phyloP scores from a whole-genome alignment of 495 filamentous ascomycete genomes.

The Platismatia glauca region DNA sequence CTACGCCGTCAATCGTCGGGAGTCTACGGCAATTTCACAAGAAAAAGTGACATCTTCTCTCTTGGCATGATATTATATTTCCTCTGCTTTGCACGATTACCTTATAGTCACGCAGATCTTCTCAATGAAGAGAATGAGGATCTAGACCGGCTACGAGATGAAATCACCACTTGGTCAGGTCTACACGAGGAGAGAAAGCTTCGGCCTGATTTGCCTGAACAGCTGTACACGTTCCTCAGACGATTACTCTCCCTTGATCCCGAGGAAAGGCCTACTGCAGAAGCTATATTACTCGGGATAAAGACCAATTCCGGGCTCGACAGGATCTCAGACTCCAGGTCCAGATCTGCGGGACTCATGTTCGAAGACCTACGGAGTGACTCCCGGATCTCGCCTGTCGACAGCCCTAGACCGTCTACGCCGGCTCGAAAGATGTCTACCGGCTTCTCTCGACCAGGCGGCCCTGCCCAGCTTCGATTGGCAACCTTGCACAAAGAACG shows the following conservation, averaged over 20 bases:
- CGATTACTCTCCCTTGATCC: conserved; percentile 73
- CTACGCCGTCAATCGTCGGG: conserved; percentile 58
- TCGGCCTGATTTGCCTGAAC: conserved; percentile 74
- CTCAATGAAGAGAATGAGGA: conserved; percentile 90
- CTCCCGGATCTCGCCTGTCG: conserved; percentile 48
- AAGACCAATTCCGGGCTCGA: conserved; percentile 58
- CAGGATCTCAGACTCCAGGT: conserved; percentile 41
- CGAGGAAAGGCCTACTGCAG: conserved; percentile 67
- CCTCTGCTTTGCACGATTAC: conserved; percentile 85
- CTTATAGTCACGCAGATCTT: conserved; percentile 73
- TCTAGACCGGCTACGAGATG: conserved; percentile 74
- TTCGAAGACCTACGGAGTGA: conserved; percentile 50
- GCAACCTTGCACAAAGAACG: conserved; percentile 14
- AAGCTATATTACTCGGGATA: conserved; percentile 76
- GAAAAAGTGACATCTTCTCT: conserved; percentile 94
- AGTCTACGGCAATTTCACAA: conserved; percentile 79
- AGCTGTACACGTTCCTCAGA: conserved; percentile 76
- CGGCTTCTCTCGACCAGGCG: conserved; percentile 24
- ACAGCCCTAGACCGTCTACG: conserved; percentile 36
- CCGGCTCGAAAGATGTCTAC: conserved; percentile 25
- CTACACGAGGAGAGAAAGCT: conserved; percentile 64
- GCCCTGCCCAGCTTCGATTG: conserved; percentile 20
- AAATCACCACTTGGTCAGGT: conserved; percentile 80
- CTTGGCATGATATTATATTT: conserved; percentile 98
- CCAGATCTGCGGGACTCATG: conserved; percentile 38